phyloP scores from a whole-genome alignment of 2,329 filamentous ascomycete genomes.

The Fusarium sp. region DNA sequence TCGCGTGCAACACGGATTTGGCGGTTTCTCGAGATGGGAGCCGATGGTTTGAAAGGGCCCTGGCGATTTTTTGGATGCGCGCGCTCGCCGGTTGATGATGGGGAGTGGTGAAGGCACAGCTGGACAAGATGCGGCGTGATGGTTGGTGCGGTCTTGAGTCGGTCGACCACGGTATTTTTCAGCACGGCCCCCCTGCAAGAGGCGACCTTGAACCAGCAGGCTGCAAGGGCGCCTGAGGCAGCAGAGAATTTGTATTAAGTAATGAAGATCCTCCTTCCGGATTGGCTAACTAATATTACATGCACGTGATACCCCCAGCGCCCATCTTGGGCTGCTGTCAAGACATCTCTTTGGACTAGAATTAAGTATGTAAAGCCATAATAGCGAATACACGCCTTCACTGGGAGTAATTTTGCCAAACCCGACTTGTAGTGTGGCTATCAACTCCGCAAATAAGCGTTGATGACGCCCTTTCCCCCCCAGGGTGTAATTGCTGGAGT shows the following conservation, averaged over 20 bases:
- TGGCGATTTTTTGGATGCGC: slow-evolving; percentile 76
- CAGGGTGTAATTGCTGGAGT: slow-evolving; percentile 4
- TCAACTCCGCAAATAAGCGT: slow-evolving; percentile 20
- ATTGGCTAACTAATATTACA: slow-evolving; percentile 29
- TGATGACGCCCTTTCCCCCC: slow-evolving; percentile 1
- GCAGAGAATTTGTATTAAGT: slow-evolving; percentile 29
- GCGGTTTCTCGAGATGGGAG: slow-evolving; percentile 69
- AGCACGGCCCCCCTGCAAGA: slow-evolving; percentile 58
- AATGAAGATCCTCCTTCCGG: slow-evolving; percentile 15
- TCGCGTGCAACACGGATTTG: slow-evolving; percentile 69
- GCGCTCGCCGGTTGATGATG: slow-evolving; percentile 67
- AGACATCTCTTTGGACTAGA: slow-evolving; percentile 1
- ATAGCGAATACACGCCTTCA: slow-evolving; percentile 3
- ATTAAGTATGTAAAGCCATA: not conserved
- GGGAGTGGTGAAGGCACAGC: slow-evolving; percentile 69
- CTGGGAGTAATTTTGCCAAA: not conserved
- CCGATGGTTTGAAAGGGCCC: slow-evolving; percentile 73
- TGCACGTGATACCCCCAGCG: slow-evolving; percentile 42
- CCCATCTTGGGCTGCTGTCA: slow-evolving; percentile 2
- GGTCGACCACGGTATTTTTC: slow-evolving; percentile 60
- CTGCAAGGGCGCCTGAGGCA: slow-evolving; percentile 47
- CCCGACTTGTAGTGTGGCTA: slow-evolving; percentile 9
- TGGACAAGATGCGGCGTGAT: slow-evolving; percentile 66
- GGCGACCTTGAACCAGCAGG: slow-evolving; percentile 47
- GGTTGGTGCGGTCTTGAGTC: slow-evolving; percentile 61